Base-by-base conservation (phyloP, 768 basidiomycete genomes). In the Pholiota molesta region DNA sequence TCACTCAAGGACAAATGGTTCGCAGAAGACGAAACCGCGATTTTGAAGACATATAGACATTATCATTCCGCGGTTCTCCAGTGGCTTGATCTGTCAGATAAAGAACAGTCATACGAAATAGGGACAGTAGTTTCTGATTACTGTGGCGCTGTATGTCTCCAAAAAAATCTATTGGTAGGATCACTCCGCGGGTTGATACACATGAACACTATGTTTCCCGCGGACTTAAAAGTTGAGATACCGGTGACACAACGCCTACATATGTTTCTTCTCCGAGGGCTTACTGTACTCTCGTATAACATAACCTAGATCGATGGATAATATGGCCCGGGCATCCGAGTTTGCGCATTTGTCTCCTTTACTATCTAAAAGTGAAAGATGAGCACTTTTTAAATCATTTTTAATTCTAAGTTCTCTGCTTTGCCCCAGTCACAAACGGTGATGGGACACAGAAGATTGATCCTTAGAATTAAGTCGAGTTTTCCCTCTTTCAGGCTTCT, bases 141-240 rank as follows among this genome's bases (percentile, higher is more conserved):
- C 21, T 29, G 26, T 57, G 40, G 56, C 42, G 56, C 31, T n/a
- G 26, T 44, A 14, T 45, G 40, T 57, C 23, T 47, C n/a, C 29
- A 16, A 23, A 45, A 19, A 44, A n/a, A 31, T 40, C 17, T 40
- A 19, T n/a, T 28, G 31, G 44, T 8, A 57, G 40, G 14, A 29
- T 39, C 42, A 19, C n/a, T 42, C 55, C 56, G 11, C 42, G 42
- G 56, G 29, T 5, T 21, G n/a, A 45, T 19, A 29, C 19, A 26
- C 5, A n/a, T 19, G 28, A 16, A 31, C 29, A 13, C 56, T 19
- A 57, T 57, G 44, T 57, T 57, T 35, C 13, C 56, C 56, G 56
- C 56, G 56, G 56, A 45, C 19, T 45, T 57, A 57, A 21, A 40
- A 44, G 31, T 45, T 57, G 39, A 57, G n/a, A 57, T 57, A 21